These are phyloP conservation scores for Fraxinus sp. DNA, from an alignment of 305 asterid genomes.

Conservation along the genomic window DNA sequence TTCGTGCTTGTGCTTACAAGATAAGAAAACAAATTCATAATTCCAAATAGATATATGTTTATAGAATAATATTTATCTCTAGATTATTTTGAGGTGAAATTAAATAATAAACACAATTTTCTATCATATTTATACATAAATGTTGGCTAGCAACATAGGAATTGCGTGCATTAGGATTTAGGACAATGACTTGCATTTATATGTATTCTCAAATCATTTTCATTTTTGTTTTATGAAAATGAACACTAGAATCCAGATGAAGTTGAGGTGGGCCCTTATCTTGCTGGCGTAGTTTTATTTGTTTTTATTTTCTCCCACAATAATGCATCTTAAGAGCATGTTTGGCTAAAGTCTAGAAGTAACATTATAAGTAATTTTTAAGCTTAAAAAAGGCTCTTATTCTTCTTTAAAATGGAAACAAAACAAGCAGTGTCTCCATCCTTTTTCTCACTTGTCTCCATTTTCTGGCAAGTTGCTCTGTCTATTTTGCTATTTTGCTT, in stretches of 20 bases:
- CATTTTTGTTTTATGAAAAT: neutral
- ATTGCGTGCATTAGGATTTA: constrained; percentile 25
- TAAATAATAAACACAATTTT: neutral
- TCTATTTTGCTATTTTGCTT: neutral
- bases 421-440: neutral
- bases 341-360: neutral
- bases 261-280: constrained; percentile 33
- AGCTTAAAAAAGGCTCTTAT: neutral
- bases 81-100: neutral
- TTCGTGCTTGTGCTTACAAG: neutral
- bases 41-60: neutral
- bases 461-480: neutral
- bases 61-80: neutral
- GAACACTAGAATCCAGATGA: constrained; percentile 34
- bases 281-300: constrained; percentile 37
- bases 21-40: neutral
- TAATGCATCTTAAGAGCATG: neutral
- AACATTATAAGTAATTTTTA: neutral
- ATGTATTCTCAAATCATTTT: neutral
- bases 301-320: constrained; percentile 15
- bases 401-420: constrained; percentile 25
- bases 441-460: neutral
- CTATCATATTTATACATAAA: neutral
- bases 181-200: constrained; percentile 23
- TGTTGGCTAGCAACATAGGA: constrained; percentile 23